Base-by-base conservation (phyloP, 169 alveolate genomes). In the Babesia caballi region DNA sequence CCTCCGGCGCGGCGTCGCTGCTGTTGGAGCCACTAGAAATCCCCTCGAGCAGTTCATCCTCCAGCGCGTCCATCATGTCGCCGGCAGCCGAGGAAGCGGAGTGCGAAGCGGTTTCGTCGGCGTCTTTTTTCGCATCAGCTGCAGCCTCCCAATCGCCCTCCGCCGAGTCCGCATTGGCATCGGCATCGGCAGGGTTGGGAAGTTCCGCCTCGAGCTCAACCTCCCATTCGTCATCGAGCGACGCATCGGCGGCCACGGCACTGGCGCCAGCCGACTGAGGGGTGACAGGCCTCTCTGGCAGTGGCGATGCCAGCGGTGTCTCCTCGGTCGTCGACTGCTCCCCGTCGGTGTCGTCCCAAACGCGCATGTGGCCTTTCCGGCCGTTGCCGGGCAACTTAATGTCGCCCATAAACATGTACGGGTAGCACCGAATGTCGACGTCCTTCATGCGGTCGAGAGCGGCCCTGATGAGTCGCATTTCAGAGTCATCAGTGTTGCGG, bases 11-110 rank as follows among this genome's bases (percentile, higher is more conserved):
- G 21, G 30, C 23, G 23, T 46, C 75, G 21, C 68, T 57, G 9
- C 30, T 42, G 4, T 66, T 66, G 21, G 52, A 32, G 46, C 19
- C 58, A 40, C 21, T 33, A 25, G 65, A 40, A 2, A 53, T 32
- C 6, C 33, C 76, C 40, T 50, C 70, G 44, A 56, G 73, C 53
- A 66, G 42, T 58, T 54, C 80, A 36, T 44, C 61, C 46, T 67
- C 87, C 69, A 78, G 47, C 19, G 67, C 87, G 41, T 51, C 75
- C 35, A 36, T 35, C 33, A 25, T 8, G 32, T 25, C 63, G 19
- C 32, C 5, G 23, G n/a, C 17, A 12, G 19, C 54, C 46, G 46
- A 14, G 8, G 46, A 38, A 38, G 8, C 46, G n/a, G n/a, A n/a
- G n/a, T n/a, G n/a, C n/a, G n/a, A n/a, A n/a, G n/a, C n/a, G n/a